Base-by-base conservation (phyloP, 108 stramenopile species). In the Skeletonema grethae region DNA sequence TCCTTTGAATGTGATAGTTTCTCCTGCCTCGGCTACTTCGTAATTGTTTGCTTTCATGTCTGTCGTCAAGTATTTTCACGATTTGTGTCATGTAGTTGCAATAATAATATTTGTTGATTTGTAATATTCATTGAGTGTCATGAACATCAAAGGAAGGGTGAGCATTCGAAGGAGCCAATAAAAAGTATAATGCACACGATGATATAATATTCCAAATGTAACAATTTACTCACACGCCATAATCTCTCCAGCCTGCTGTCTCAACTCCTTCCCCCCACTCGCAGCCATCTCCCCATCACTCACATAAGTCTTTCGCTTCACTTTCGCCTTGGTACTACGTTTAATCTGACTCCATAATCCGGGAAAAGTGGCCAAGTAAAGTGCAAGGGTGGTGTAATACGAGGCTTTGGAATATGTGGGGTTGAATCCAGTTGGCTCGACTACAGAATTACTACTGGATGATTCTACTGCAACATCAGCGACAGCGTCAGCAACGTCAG, bases 11-110 rank as follows among this genome's bases (percentile, higher is more conserved):
- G 87, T 95, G 56, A 97, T 97, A 11, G 89, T 88, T 74, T 97
- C 95, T 58, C 95, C 95, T 34, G 95, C 95, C 29, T 90, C 85
- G 43, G 88, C 87, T 5, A 97, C 94, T 62, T 96, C 94, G 71
- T 96, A 97, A 75, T 96, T 97, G 76, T 97, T 96, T 24, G 96
- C 92, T 72, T 94, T 95, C 90, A 97, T 94, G 80, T 97, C 87
- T 88, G 56, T 41, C 25, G 25, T 28, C 25, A 28, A 28, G 25
- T 34, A 7, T 28, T 65, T 56, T 16, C 32, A 4, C 58, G 36
- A 18, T 20, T 31, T 8, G 20, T 64, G 9, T 45, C 24, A 45
- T 32, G 2, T 31, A 35, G 3, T 15, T 34, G 20, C 20, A 63
- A 7, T 34, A 34, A 34, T 41, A 22, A 39, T n/a, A 38, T 64